Evolutionary conservation across 1,284 basidiomycete genomes (phyloP).

Genomic region (Sporisorium scitamineum): DNA sequence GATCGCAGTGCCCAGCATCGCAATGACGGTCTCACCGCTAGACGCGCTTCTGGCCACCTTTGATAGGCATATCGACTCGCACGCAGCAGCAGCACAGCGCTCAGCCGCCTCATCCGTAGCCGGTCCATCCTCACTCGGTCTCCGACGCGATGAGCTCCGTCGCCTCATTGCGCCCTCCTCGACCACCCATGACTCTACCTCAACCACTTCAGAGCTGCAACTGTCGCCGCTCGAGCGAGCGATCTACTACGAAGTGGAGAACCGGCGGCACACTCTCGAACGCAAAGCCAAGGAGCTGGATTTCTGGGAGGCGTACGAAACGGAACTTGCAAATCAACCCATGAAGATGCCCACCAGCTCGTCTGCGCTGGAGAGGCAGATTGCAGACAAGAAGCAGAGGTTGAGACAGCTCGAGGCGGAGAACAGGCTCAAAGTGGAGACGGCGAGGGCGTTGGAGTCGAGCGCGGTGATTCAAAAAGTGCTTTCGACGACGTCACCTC

Average conservation of each 20-base stretch:
- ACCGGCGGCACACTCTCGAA: conserved; percentile 15
- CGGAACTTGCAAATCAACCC: conserved; percentile 18
- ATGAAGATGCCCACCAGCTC: conserved; percentile 40
- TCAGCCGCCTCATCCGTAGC: conserved; percentile 10
- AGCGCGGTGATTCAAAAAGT: conserved; percentile 34
- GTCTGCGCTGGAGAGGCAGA: conserved; percentile 29
- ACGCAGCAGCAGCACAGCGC: conserved; percentile 16
- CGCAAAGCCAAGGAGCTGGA: conserved; percentile 38
- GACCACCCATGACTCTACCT: neutral
- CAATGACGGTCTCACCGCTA: conserved; percentile 37
- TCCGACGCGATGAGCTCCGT: conserved; percentile 26
- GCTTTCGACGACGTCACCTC: conserved; percentile 30
- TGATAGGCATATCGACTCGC: conserved; percentile 34
- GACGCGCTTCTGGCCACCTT: conserved; percentile 31
- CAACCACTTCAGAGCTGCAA: neutral
- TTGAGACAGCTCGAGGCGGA: conserved; percentile 27
- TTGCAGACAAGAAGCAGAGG: conserved; percentile 29
- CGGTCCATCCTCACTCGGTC: conserved; percentile 21
- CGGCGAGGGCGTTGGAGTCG: conserved; percentile 31
- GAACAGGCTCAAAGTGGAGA: conserved; percentile 31
- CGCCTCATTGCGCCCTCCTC: conserved; percentile 18
- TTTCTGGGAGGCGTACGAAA: conserved; percentile 51
- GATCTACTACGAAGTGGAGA: conserved; percentile 43
- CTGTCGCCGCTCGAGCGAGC: conserved; percentile 47
- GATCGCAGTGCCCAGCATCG: neutral